Evolutionary conservation across 257 asterid species (phyloP).

Genomic region (Datura wrightii): DNA sequence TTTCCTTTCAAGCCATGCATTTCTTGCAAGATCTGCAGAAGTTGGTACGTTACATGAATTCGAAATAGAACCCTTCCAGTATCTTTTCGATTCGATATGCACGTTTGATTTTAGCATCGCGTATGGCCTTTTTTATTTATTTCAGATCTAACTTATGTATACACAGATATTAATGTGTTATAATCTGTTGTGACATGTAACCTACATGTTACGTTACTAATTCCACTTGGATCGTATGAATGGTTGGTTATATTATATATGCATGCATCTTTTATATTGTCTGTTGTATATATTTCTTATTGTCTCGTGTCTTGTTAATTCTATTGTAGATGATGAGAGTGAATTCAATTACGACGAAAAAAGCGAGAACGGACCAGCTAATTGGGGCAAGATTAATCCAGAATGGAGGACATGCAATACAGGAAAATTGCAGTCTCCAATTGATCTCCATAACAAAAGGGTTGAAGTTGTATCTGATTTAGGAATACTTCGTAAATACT

Average conservation of each 20-base stretch:
- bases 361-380: slow-evolving; percentile 58
- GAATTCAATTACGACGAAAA: slow-evolving; percentile 60
- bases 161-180: too few species aligned
- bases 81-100: too few species aligned
- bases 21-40: slow-evolving; percentile 50
- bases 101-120: background rate
- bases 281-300: background rate
- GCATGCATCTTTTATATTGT: too few species aligned
- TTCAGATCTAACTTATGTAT: too few species aligned
- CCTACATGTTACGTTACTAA: background rate
- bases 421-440: slow-evolving; percentile 75
- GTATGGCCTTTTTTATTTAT: too few species aligned
- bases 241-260: too few species aligned
- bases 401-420: slow-evolving; percentile 64
- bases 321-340: slow-evolving; percentile 61
- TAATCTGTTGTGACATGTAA: background rate
- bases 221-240: too few species aligned
- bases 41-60: slow-evolving; percentile 40
- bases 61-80: too few species aligned
- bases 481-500: slow-evolving; percentile 50
- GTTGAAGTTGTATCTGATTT: slow-evolving; percentile 56
- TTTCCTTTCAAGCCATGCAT: slow-evolving; percentile 26
- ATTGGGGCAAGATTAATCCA: slow-evolving; percentile 72
- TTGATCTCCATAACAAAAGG: slow-evolving; percentile 58
- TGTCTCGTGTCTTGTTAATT: background rate